Evolutionary conservation across 1,284 basidiomycete genomes (phyloP), one percentile per base, ranked within the genome.

Genomic region (Anthracocystis setariae): DNA sequence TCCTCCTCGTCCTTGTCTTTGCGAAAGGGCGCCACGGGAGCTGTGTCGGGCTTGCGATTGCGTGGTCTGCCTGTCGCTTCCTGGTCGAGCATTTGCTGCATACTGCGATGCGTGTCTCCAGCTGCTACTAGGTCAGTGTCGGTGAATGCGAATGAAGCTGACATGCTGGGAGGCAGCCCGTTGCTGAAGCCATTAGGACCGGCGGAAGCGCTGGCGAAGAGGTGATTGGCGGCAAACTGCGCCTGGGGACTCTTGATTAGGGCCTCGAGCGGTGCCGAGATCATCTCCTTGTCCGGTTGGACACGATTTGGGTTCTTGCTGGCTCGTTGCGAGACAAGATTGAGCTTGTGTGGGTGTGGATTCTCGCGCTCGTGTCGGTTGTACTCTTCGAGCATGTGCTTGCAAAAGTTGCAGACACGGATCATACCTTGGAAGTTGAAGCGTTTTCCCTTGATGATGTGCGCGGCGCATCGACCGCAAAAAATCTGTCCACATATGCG

Each of bases 391-490:
- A 96, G 88, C 83, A 94, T 94, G 76, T 92, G 91, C 24, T 96
- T 86, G 83, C 96, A 98, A 20, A 96, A 86, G 79, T 97, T 96
- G 85, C 94, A 98, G 12, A 94, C 91, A 59, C 95, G 89, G 56
- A 98, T 88, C 88, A 91, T 91, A 27, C 93, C 93, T 55, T 94
- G 90, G 64, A 93, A 91, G 7, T 93, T 93, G 80, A 96, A 98
- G 1, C 93, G 89, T n/a, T 89, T 88, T 8, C 93, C 94, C 67
- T 94, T 93, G 83, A 98, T 93, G 77, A 98, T 92, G 78, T 97
- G 95, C n/a, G 93, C 94, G 3, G 95, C 94, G 82, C 95, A 79
- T 93, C 74, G 56, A 38, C 72, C 64, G 65, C 82, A 83, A 40
- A 82, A 83, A 46, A 83, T 82, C 56, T 81, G 80, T 15, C 79